Conservation (phyloP, 331 rosid genomes). For the Rhamnella rubrinervis region DNA sequence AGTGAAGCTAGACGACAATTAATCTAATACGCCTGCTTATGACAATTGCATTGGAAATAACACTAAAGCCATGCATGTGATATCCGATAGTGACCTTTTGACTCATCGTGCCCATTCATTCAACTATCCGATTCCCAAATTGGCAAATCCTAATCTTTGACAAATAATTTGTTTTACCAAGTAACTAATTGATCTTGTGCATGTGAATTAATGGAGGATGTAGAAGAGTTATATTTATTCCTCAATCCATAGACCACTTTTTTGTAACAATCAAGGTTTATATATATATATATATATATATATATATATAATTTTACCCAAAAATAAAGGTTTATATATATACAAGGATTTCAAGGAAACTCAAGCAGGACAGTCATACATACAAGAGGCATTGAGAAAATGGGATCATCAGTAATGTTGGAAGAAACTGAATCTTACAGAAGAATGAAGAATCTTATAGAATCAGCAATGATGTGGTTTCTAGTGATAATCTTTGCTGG, state of each 20-base stretch:
- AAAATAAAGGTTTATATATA: neutral
- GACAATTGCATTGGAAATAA: slow-evolving; percentile 22
- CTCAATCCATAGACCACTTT: neutral
- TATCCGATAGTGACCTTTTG: neutral
- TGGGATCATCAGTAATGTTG: slow-evolving; percentile 28
- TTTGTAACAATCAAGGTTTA: neutral
- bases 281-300: neutral
- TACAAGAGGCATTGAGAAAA: neutral
- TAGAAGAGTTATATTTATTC: neutral
- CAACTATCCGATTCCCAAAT: neutral
- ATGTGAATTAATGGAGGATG: neutral
- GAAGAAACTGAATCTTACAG: slow-evolving; percentile 14
- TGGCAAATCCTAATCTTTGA: neutral
- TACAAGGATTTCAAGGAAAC: neutral
- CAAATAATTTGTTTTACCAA: neutral
- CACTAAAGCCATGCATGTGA: neutral
- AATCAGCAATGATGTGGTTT: slow-evolving; percentile 35
- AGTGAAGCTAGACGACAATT: slow-evolving; percentile 2
- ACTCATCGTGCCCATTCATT: neutral
- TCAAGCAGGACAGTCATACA: neutral
- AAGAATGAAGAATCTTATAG: slow-evolving; percentile 23
- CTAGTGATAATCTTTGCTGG: slow-evolving; percentile 46
- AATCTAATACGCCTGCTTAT: neutral
- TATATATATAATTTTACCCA: no score
- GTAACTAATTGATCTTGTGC: neutral